phyloP scores from a whole-genome alignment of 75 land plant genomes.

The Sequoiadendron giganteum region DNA sequence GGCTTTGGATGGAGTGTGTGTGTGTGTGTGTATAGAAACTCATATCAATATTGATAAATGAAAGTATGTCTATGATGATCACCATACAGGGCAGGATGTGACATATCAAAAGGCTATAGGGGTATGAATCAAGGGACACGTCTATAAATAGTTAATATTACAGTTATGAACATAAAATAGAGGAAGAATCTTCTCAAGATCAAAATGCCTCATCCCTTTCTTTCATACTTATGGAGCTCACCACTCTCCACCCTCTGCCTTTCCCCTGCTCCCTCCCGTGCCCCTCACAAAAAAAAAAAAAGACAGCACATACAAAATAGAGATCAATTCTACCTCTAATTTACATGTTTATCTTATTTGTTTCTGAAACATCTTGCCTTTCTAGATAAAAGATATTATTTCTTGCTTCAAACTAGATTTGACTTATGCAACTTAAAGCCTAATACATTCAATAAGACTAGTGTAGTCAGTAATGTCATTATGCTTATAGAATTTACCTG shows the following conservation, averaged over 20 bases:
- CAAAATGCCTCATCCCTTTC: too few relatives aligned
- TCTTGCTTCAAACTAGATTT: not conserved
- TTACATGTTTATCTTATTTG: not conserved
- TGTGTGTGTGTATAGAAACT: too few relatives aligned
- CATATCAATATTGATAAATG: too few relatives aligned
- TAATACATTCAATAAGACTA: not conserved
- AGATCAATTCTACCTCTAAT: not conserved
- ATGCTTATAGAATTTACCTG: constrained; percentile 45
- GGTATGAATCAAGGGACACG: too few relatives aligned
- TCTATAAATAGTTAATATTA: too few relatives aligned
- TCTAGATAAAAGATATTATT: not conserved
- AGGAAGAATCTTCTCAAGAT: too few relatives aligned
- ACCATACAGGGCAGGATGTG: too few relatives aligned
- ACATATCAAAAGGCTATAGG: too few relatives aligned
- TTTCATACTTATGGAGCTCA: too few relatives aligned
- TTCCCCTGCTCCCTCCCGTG: not conserved
- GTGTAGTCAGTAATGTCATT: not conserved
- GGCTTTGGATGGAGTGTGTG: too few relatives aligned
- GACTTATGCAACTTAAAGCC: not conserved
- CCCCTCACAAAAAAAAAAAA: not conserved
- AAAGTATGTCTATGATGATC: too few relatives aligned
- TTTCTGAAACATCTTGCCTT: not conserved
- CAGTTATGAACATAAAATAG: too few relatives aligned
- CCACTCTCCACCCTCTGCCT: not conserved
- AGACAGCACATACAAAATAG: not conserved